Evolutionary conservation across 352 stramenopile species (phyloP).

Genomic region (Pythium aquatile): DNA sequence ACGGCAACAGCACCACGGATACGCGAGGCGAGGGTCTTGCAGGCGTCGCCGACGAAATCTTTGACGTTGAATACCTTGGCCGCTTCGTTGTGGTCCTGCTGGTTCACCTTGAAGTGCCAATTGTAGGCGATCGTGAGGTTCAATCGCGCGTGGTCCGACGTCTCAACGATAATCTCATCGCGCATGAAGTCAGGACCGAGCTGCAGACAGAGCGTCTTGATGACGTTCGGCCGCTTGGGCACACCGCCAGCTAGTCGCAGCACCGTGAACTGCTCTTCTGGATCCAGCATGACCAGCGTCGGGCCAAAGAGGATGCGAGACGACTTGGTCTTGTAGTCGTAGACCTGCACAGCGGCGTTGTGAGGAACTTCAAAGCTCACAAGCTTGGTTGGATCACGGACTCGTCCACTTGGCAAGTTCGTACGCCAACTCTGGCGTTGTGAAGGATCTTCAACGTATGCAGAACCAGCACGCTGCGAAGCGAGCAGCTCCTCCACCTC

Average conservation of each 20-base stretch:
- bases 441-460: constrained; percentile 60
- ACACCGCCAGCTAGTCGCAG: constrained; percentile 66
- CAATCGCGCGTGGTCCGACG: constrained; percentile 70
- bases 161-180: constrained; percentile 83
- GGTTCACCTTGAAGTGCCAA: constrained; percentile 74
- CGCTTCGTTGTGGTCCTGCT: constrained; percentile 45
- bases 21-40: constrained; percentile 75
- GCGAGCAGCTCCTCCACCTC: constrained; percentile 67
- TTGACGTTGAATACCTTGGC: constrained; percentile 82
- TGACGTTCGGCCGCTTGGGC: constrained; percentile 76
- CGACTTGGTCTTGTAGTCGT: constrained; percentile 83
- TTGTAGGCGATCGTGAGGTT: constrained; percentile 84
- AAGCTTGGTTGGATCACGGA: constrained; percentile 61
- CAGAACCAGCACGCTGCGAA: constrained; percentile 51
- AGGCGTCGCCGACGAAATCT: constrained; percentile 78
- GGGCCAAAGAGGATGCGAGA: constrained; percentile 81
- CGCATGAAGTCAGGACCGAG: constrained; percentile 84
- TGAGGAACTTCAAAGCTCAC: constrained; percentile 82
- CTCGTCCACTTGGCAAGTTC: not conserved
- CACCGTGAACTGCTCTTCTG: constrained; percentile 81
- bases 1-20: constrained; percentile 74
- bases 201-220: constrained; percentile 75
- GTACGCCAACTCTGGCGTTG: not conserved
- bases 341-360: constrained; percentile 80
- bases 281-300: constrained; percentile 77